Base-by-base conservation (phyloP, 2,329 filamentous ascomycete species). In the Diaporthe citriasiana region DNA sequence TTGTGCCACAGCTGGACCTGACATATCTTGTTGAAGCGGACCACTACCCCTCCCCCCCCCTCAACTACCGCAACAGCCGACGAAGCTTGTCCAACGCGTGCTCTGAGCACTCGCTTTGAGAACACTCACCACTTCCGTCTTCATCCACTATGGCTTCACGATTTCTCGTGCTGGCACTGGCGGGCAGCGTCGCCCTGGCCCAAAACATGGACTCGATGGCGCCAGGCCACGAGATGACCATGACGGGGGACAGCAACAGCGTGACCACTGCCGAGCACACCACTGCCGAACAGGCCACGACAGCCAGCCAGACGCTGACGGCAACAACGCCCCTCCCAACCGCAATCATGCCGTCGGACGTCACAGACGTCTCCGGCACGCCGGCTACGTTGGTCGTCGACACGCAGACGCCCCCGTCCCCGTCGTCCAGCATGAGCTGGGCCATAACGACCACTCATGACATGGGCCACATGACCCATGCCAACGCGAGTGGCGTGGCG, bases 341-440 rank as follows among this genome's bases (percentile, higher is more conserved):
- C 4, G 72, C 73, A 25, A 75, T 73, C 51, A 59, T 75, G 50
- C 73, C 73, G 35, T 73, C 65, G 12, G 71, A 75, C 27, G 38
- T 75, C 40, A 55, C 65, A 40, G 57, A 50, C 42, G 71, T 72
- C 7, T 59, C 73, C 17, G 70, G 65, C 35, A 66, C 69, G 33
- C 73, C 73, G 15, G 53, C 50, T 17, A 73, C 65, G 17, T 68
- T 75, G 40, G 66, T 75, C 25, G 25, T 70, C 8, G 73, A 75
- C 66, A 75, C 73, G 4, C 56, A 56, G 60, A 51, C 42, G 17
- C 51, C 53, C 5, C 70, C 53, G 33, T 40, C 15, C 25, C 73
- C 69, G 1, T 71, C 57, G 40, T 53, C 69, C 7, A 53, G 69
- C 33, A 38, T 51, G 69, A 57, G 55, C 25, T 71, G 69, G 69